Evolutionary conservation across 345 rosid genomes (phyloP), one percentile per base, ranked within the genome.

Genomic region (Brassica carinata): DNA sequence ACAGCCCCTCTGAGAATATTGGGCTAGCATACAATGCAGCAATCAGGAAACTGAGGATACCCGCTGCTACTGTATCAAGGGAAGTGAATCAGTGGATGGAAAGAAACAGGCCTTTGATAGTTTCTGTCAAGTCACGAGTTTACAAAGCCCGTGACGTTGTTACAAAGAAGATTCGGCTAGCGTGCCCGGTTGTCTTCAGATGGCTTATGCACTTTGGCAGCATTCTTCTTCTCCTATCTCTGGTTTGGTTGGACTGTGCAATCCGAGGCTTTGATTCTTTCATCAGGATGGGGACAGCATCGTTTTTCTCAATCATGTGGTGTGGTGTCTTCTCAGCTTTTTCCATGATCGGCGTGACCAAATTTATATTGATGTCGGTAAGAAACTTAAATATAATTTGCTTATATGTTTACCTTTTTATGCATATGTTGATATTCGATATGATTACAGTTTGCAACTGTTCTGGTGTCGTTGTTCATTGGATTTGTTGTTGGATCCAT

Each of bases 201-300:
- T 89, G 89, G 94, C 90, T 96, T 40, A 74, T 80, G 79, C 88
- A 88, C 61, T 78, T 92, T 55, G 91, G 93, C 83, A 93, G 87
- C 84, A 78, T 93, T 67, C 27, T 90, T 62, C 90, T 96, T 81
- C 90, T 93, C 67, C 73, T 93, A 11, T 84, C 87, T 72, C 84
- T 92, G 87, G 84, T 92, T 74, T 96, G 97, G 98, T 72, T 96
- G 97, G 94, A 90, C 85, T 93, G 90, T 85, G 87, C 92, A 38
- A 72, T 93, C 74, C 89, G 98, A 77, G 97, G 99, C 68, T 73
- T 96, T 51, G 92, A 89, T 83, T 96, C 98, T 72, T 90, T 96
- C 80, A 78, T 92, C 70, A 90, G 92, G 67, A 84, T 96, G 93
- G 97, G 98, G 74, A 93, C 96, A 13, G 79, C 94, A 33, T 91